Percentiles rank a stretch among this genome's conserved stretches.
Conservation (phyloP, 371 early-diverging fungal genomes). For the Mortierella sp. region DNA sequence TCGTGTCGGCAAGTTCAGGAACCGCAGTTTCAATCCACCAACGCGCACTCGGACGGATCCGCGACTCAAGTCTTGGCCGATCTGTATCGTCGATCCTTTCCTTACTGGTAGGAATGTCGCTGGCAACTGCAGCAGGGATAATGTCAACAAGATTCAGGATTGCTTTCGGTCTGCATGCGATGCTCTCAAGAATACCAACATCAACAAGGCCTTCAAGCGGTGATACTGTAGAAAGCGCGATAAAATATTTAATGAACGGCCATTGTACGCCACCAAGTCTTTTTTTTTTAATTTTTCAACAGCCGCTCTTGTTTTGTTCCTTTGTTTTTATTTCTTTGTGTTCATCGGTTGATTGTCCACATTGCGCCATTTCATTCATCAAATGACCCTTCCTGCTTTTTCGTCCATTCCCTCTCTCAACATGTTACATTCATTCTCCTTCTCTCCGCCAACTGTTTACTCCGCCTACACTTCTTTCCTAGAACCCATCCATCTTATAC, state of each 20-base stretch:
- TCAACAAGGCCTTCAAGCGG: not conserved
- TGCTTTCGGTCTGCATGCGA: not conserved
- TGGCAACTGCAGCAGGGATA: not conserved
- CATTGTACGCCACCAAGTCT: no score
- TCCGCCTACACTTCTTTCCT: not conserved
- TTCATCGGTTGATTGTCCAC: no score
- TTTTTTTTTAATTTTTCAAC: no score
- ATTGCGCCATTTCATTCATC: no score
- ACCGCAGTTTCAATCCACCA: not conserved
- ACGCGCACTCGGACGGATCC: not conserved
- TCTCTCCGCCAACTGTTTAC: not conserved
- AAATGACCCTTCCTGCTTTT: not conserved
- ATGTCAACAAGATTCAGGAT: not conserved
- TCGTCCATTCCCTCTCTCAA: not conserved
- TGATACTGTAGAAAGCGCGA: not conserved
- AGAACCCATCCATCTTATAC: no score
- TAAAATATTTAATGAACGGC: no score
- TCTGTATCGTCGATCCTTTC: slow-evolving; percentile 18
- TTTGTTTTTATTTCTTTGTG: no score
- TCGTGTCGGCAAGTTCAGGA: slow-evolving; percentile 52
- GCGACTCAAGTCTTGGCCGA: not conserved
- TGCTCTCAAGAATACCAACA: not conserved
- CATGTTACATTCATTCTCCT: not conserved
- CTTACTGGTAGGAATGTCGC: slow-evolving; percentile 12
- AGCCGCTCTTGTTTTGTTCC: no score